Evolutionary conservation across 2,329 filamentous ascomycete genomes (phyloP).

Genomic region (Bipolaris bicolor): DNA sequence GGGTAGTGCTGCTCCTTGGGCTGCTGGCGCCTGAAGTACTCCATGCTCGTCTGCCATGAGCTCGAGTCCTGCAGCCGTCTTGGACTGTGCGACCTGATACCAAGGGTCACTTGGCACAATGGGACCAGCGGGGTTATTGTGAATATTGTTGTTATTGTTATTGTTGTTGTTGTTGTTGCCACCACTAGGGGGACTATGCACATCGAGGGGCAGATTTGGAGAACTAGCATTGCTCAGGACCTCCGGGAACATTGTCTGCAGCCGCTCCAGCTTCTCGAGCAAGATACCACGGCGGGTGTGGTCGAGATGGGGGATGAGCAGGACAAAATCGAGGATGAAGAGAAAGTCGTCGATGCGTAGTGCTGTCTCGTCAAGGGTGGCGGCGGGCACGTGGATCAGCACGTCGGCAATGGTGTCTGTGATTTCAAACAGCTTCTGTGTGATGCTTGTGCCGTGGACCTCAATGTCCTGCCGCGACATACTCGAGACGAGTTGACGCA

Average conservation of each 20-base stretch:
- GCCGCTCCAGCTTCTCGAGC: slow-evolving; percentile 50
- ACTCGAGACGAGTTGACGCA: slow-evolving; percentile 51
- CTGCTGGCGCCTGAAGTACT: slow-evolving; percentile 11
- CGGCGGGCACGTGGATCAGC: slow-evolving; percentile 58
- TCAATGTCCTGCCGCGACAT: slow-evolving; percentile 57
- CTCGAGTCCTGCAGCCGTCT: slow-evolving; percentile 38
- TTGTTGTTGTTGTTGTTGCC: neutral
- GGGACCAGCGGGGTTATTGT: too few species aligned
- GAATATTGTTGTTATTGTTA: too few species aligned
- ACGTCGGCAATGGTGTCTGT: slow-evolving; percentile 66
- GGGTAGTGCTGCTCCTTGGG: slow-evolving; percentile 13
- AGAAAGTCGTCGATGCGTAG: slow-evolving; percentile 61
- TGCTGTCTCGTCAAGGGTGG: slow-evolving; percentile 54
- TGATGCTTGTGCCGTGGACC: slow-evolving; percentile 62
- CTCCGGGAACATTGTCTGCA: slow-evolving; percentile 46
- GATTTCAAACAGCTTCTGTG: slow-evolving; percentile 66
- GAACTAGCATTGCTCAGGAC: slow-evolving; percentile 41
- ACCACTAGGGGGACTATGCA: slow-evolving; percentile 35
- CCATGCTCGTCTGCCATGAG: slow-evolving; percentile 24
- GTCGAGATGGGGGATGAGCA: slow-evolving; percentile 58
- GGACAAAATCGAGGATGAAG: slow-evolving; percentile 59
- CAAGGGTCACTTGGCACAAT: slow-evolving; percentile 36
- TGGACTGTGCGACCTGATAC: slow-evolving; percentile 43
- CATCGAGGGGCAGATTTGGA: slow-evolving; percentile 39
- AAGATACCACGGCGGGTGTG: slow-evolving; percentile 55